Evolutionary conservation across 495 filamentous ascomycete species (phyloP), one percentile per base, ranked within the genome.

Genomic region (Halenospora varia): DNA sequence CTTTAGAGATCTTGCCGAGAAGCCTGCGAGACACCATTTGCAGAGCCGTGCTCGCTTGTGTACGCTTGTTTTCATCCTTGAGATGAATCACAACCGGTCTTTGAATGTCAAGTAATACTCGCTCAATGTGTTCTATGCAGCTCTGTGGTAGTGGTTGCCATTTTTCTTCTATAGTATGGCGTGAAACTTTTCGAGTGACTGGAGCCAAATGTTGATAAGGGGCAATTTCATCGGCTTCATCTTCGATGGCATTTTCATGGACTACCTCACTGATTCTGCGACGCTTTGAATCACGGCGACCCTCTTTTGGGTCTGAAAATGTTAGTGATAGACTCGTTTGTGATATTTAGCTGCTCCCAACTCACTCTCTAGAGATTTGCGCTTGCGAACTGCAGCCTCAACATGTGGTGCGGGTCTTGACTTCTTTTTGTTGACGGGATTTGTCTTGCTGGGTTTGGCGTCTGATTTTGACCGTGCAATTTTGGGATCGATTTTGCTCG

Each of bases 111-210:
- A 72, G 70, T 23, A 87, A 74, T 57, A 86, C 66, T 53, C 77
- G 74, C 41, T 72, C 70, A 40, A 85, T 73, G 49, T 75, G 80
- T 20, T 77, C 72, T 62, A 82, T 76, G 2, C 74, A 76, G 4
- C 72, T 66, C 25, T 75, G 73, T 0, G 81, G 72, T 2, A 85
- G 71, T 19, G 73, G 72, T n/a, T 72, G 72, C 84, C 84, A 87
- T 73, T 80, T 83, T 11, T 75, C 68, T 41, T 75, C 77, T 66
- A 87, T 82, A 2, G 74, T 79, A 26, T 75, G 70, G 60, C 81
- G 79, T 6, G 83, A 71, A 29, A 88, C 73, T 49, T 35, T 42
- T 0, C 55, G 63, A 25, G 48, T 60, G 3, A 60, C 41, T 45
- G 60, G 24, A 10, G 44, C 52, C 15, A 68, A 46, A 29, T 64